Evolutionary conservation across 495 filamentous ascomycete genomes (phyloP).

Genomic region (Letharia columbiana): DNA sequence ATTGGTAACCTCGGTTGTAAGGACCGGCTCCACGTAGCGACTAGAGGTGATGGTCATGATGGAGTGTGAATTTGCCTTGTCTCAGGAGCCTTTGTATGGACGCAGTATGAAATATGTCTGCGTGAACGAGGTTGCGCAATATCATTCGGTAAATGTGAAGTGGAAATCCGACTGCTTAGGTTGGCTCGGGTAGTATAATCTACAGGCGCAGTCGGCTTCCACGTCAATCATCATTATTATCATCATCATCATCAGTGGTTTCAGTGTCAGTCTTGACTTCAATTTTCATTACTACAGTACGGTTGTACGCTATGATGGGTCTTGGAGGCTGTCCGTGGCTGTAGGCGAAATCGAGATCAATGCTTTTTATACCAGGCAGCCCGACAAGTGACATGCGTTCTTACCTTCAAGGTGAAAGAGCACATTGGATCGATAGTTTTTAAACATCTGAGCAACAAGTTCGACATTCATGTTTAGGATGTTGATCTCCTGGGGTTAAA

Average conservation of each 20-base stretch:
- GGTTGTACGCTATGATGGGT: conserved; percentile 48
- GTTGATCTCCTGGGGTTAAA: conserved; percentile 71
- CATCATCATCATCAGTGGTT: background rate
- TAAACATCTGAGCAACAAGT: conserved; percentile 98
- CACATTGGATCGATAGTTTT: conserved; percentile 98
- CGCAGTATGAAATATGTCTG: background rate
- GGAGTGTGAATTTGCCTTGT: conserved; percentile 9
- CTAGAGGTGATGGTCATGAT: conserved; percentile 45
- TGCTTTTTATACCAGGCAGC: background rate
- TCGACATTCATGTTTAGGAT: conserved; percentile 98
- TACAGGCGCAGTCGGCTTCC: background rate
- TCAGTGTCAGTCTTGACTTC: background rate
- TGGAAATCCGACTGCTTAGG: background rate
- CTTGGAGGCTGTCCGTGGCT: conserved; percentile 82
- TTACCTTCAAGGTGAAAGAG: conserved; percentile 94
- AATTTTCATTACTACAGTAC: background rate
- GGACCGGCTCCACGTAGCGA: conserved; percentile 35
- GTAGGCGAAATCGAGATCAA: conserved; percentile 5
- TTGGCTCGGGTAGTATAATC: background rate
- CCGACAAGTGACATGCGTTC: conserved; percentile 3
- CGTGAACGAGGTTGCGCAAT: background rate
- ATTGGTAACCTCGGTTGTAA: conserved; percentile 28
- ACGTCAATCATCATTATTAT: background rate
- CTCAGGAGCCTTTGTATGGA: background rate
- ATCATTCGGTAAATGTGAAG: background rate